Evolutionary conservation across 2,329 filamentous ascomycete genomes (phyloP), one percentile per base, ranked within the genome.

Genomic region (Hypocrella siamensis): DNA sequence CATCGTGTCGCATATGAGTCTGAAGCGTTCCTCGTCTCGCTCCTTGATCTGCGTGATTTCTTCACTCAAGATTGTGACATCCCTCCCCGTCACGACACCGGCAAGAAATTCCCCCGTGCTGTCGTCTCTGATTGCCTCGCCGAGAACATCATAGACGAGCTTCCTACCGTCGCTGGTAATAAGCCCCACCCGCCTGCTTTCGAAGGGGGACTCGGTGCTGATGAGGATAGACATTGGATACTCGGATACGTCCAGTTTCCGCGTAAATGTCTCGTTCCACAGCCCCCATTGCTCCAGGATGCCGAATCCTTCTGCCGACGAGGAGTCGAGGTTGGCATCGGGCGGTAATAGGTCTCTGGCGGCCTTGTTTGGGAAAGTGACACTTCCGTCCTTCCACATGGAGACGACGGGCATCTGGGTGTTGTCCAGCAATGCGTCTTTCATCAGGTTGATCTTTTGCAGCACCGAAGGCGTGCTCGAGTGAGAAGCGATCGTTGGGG

Each of bases 351-450:
- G 50, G 4, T 55, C 50, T 10, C 66, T 57, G 10, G 69, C 69
- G 4, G 78, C 77, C 41, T 67, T 70, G 45, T 88, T 88, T 4
- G 79, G 75, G 27, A 84, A 74, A 0, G 71, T 75, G 29, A 84
- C 73, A 30, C 70, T 78, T 32, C 78, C 72, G 40, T 88, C 81
- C 46, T 76, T 79, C 81, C 81, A 86, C 73, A 85, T 80, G 17
- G 78, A 76, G 28, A 85, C 59, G 16, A 83, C 76, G 0, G 81
- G 80, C 46, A 82, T 74, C 38, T 73, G 68, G 17, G 81, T 80
- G 25, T 74, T 80, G 46, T 84, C 79, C 6, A 88, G 57, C 15
- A 86, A 62, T 1, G 79, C 79, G 46, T 86, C 79, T 49, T 85
- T 86, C 58, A 88, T 71, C 31, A 75, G 61, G 6, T 70, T 72